Percentiles rank a stretch among this genome's conserved stretches.
Evolutionary conservation across 192 early-diverging fungal genomes (phyloP).

Genomic region (Paraglomus brasilianum): DNA sequence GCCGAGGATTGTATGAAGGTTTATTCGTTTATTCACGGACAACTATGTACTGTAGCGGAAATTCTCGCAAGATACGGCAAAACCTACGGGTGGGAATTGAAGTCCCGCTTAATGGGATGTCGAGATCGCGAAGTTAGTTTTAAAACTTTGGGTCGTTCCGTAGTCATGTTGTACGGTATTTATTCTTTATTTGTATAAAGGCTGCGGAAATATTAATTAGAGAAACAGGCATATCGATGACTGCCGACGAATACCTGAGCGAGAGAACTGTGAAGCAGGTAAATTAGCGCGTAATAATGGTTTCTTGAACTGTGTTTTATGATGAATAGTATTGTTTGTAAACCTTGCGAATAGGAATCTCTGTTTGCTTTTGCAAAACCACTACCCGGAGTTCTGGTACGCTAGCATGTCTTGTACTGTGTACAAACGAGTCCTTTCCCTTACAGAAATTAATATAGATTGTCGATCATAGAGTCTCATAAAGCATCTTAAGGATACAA

Average conservation of each 20-base stretch:
- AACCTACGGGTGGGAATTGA: constrained; percentile 64
- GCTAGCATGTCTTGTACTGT: background rate
- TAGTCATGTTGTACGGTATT: background rate
- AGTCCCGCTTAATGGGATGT: constrained; percentile 74
- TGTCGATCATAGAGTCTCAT: constrained; percentile 28
- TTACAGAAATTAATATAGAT: background rate
- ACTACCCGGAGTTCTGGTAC: constrained; percentile 15
- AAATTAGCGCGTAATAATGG: constrained; percentile 27
- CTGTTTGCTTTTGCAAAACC: constrained; percentile 21
- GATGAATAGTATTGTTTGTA: background rate
- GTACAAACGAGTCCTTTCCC: background rate
- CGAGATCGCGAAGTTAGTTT: constrained; percentile 50
- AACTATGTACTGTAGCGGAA: constrained; percentile 43
- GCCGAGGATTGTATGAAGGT: background rate
- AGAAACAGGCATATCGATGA: constrained; percentile 67
- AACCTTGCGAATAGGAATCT: background rate
- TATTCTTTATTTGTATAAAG: constrained; percentile 27
- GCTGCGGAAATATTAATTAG: constrained; percentile 64
- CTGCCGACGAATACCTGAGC: constrained; percentile 75
- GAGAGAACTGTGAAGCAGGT: constrained; percentile 57
- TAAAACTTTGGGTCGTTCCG: background rate
- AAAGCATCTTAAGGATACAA: background rate
- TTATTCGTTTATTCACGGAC: background rate
- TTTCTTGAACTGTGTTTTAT: constrained; percentile 7
- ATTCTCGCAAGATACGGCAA: constrained; percentile 77